phyloP scores from a whole-genome alignment of 2,329 filamentous ascomycete genomes.

The Clonostachys byssicola region DNA sequence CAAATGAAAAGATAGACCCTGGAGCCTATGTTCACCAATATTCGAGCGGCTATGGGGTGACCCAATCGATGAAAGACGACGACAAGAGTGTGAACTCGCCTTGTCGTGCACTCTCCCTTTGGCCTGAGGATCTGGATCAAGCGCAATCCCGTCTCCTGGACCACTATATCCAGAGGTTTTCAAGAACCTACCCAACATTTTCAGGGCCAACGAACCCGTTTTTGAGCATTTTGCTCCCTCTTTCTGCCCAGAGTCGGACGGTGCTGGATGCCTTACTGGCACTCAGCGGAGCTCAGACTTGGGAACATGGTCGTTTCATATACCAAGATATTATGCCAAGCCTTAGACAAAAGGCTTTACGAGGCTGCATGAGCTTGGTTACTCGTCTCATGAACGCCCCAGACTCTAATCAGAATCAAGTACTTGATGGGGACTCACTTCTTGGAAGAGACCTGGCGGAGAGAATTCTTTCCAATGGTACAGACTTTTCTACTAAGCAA shows the following conservation, averaged over 20 bases:
- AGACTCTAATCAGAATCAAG: not conserved
- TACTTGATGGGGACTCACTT: not conserved
- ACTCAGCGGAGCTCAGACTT: slow-evolving; percentile 8
- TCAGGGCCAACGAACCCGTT: slow-evolving; percentile 9
- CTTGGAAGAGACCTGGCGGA: not conserved
- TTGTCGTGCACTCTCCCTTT: slow-evolving; percentile 2
- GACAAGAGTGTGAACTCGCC: not conserved
- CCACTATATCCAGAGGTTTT: slow-evolving; percentile 10
- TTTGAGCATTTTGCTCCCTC: slow-evolving; percentile 7
- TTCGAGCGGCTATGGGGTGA: not conserved
- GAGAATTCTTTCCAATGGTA: not conserved
- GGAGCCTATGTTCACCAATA: not conserved
- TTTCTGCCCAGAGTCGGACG: slow-evolving; percentile 8
- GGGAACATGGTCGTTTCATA: slow-evolving; percentile 8
- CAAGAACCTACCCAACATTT: slow-evolving; percentile 8
- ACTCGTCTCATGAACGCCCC: not conserved
- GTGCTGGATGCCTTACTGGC: slow-evolving; percentile 8
- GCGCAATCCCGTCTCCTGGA: slow-evolving; percentile 7
- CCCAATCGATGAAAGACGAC: not conserved
- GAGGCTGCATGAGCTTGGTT: slow-evolving; percentile 3
- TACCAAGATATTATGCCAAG: slow-evolving; percentile 5
- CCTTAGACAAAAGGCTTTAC: slow-evolving; percentile 7
- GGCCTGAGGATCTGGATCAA: slow-evolving; percentile 6
- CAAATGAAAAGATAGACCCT: not conserved
- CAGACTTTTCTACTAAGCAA: no score